Percentiles rank a stretch among this genome's conserved stretches.
These are phyloP conservation scores for Aureobasidium lini DNA, from an alignment of 2,329 filamentous ascomycete species.

Conservation along the genomic window DNA sequence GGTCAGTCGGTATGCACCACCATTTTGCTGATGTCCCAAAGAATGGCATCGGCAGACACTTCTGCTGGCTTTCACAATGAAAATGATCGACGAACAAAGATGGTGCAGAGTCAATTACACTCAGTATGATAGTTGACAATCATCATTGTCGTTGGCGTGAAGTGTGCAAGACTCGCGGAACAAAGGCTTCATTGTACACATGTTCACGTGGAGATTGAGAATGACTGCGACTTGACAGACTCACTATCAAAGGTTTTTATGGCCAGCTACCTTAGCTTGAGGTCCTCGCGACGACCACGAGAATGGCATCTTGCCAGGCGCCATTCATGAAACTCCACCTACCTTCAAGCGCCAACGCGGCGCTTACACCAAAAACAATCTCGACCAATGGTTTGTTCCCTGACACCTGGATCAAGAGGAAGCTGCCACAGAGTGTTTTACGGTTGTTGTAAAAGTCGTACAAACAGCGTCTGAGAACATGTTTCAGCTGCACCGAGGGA, in stretches of 20 bases:
- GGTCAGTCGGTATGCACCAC: too few relatives aligned
- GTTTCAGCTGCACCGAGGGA: conserved; percentile 5
- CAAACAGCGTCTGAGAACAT: neutral
- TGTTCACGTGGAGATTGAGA: neutral
- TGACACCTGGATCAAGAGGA: neutral
- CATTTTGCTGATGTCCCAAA: too few relatives aligned
- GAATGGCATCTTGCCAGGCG: neutral
- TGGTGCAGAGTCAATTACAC: too few relatives aligned
- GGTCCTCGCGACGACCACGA: neutral
- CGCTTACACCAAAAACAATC: conserved; percentile 12
- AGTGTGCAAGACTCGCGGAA: too few relatives aligned
- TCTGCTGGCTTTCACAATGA: too few relatives aligned
- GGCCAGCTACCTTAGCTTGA: neutral
- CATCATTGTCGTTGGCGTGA: too few relatives aligned
- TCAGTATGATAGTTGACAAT: too few relatives aligned
- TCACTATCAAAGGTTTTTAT: too few relatives aligned
- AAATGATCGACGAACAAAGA: too few relatives aligned
- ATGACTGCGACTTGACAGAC: neutral
- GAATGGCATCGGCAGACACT: too few relatives aligned
- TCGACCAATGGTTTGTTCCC: conserved; percentile 5
- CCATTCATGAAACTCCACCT: conserved; percentile 4
- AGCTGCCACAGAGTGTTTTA: neutral
- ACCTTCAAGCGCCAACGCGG: conserved; percentile 8
- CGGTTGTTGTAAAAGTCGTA: neutral
- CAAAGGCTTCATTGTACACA: neutral